phyloP scores from a whole-genome alignment of 768 basidiomycete species.

The Boletus edulis region DNA sequence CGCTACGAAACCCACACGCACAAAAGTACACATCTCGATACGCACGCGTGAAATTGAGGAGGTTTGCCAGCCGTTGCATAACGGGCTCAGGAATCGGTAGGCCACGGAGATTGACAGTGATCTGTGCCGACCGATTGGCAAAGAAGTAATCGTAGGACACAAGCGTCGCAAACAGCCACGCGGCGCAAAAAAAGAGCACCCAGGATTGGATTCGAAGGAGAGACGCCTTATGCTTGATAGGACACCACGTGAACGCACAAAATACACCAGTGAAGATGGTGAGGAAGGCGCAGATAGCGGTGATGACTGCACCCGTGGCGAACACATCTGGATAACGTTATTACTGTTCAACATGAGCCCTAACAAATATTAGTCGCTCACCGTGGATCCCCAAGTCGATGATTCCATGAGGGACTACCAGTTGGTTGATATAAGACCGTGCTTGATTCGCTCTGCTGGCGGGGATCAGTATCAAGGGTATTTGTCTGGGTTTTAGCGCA shows the following conservation, averaged over 20 bases:
- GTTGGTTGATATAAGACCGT: conserved; percentile 8
- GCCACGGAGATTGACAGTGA: conserved; percentile 41
- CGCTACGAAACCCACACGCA: conserved; percentile 18
- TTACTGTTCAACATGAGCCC: neutral
- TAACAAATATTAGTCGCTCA: neutral
- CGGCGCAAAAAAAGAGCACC: conserved; percentile 40
- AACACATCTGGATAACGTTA: conserved; percentile 36
- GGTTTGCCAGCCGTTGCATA: conserved; percentile 35
- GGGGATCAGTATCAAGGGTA: neutral
- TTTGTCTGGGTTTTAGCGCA: neutral
- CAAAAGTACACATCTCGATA: conserved; percentile 48
- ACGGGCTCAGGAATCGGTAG: conserved; percentile 34
- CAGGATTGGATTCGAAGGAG: conserved; percentile 34
- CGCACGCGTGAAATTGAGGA: conserved; percentile 39
- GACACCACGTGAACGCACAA: conserved; percentile 21
- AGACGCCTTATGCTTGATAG: neutral
- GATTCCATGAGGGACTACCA: conserved; percentile 4
- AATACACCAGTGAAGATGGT: conserved; percentile 30
- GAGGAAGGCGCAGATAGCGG: conserved; percentile 35
- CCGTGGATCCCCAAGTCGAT: conserved; percentile 11
- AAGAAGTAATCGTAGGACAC: conserved; percentile 48
- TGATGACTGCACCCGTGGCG: conserved; percentile 36
- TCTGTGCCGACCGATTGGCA: conserved; percentile 42
- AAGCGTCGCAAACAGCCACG: conserved; percentile 49
- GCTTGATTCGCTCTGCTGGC: conserved; percentile 12